Base-by-base conservation (phyloP, 129 eudicot genomes). In the Dittrichia graveolens region DNA sequence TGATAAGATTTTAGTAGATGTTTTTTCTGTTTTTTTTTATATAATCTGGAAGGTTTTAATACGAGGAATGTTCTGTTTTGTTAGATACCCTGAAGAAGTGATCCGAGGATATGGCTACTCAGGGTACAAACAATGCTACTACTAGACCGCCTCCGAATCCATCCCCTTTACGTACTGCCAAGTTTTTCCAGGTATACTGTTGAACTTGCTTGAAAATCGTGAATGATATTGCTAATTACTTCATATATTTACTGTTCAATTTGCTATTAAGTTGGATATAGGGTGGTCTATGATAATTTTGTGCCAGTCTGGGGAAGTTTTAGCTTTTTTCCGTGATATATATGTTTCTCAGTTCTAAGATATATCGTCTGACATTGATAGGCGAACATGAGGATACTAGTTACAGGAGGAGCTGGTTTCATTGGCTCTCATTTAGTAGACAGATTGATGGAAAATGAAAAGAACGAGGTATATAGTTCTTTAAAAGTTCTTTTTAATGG, bases 381-480 rank as follows among this genome's bases (percentile, higher is more conserved):
- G 97, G 83, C 97, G 39, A 91, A 91, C 78, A 91, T 91, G 97
- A 85, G 97, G 78, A 91, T 91, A 71, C 79, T 91, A 81, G 85
- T 91, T 42, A 91, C 95, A 11, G 97, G 97, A 63, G 97, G 97
- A 79, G 97, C 97, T 61, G 97, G 96, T 67, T 90, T 90, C 67
- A 90, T 90, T 62, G 96, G 96, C 48, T 90, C 96, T 79, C 96
- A 90, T 73, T 75, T 91, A 14, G 97, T 91, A 47, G 97, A 91
- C 77, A 88, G 70, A 74, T 76, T 91, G 85, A 91, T 91, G 97
- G 77, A 85, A 68, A 88, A 91, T 58, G 97, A 91, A 75, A 88
- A 91, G 80, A 91, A 91, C 34, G 97, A 91, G 90, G 97, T 91
- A 76, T 5, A 2, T 56, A 15, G 47, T 45, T 60, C 0, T 73